Evolutionary conservation across 139 green algal species (phyloP).

Genomic region (Chlorella sp.): DNA sequence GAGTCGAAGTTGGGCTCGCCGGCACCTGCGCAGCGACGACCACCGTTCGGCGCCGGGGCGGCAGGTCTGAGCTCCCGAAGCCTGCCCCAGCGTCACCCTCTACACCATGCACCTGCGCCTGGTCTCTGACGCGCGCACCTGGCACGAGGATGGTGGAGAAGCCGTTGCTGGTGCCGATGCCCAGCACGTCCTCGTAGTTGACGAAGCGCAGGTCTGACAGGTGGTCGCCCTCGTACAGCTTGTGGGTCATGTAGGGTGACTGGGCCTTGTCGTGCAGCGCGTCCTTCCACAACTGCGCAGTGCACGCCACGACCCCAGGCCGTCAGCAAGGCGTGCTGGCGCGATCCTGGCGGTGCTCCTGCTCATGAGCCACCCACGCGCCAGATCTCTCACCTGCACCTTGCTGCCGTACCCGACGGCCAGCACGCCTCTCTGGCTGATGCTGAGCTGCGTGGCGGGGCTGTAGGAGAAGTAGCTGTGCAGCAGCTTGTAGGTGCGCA

Average conservation of each 20-base stretch:
- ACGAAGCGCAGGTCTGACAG: conserved; percentile 77
- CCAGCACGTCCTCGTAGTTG: conserved; percentile 82
- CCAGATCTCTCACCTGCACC: conserved; percentile 61
- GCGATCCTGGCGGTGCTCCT: too few species aligned
- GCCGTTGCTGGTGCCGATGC: conserved; percentile 60
- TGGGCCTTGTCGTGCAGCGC: conserved; percentile 71
- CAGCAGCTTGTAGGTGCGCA: conserved; percentile 75
- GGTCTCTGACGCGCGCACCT: conserved; percentile 30
- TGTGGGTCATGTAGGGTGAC: conserved; percentile 85
- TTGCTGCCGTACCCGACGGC: conserved; percentile 69
- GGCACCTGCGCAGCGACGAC: conserved; percentile 17
- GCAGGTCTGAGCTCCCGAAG: too few species aligned
- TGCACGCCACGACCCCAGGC: too few species aligned
- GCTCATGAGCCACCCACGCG: conserved; percentile 2
- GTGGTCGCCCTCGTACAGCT: conserved; percentile 34
- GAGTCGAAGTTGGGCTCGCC: conserved; percentile 98
- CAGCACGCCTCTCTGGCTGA: conserved; percentile 91
- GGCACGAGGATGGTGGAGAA: conserved; percentile 84
- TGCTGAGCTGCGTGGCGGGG: conserved; percentile 64
- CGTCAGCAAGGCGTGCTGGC: too few species aligned
- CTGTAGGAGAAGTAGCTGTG: conserved; percentile 84
- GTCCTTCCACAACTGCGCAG: conserved; percentile 82
- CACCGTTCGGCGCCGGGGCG: too few species aligned
- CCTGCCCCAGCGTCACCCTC: too few species aligned
- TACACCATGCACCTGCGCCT: too few species aligned